Evolutionary conservation across 805 yeast genomes (phyloP), one percentile per base, ranked within the genome.

Genomic region (Kodamaea neixiangensis): DNA sequence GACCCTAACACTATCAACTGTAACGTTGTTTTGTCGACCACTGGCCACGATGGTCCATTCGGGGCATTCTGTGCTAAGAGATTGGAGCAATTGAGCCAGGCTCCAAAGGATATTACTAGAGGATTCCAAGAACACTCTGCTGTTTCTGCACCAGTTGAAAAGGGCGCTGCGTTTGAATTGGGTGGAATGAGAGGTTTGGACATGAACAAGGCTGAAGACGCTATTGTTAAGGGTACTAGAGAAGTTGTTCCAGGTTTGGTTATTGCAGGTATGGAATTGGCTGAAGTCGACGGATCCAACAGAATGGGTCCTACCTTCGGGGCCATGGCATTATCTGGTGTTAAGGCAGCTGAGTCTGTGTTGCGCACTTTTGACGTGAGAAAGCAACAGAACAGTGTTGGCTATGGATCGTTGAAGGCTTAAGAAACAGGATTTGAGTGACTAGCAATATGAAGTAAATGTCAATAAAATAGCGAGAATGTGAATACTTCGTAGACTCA

Each of bases 251-350:
- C 86, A 14, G 88, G 88, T 25, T 73, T 83, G 53, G 84, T 82
- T 53, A 85, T 87, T 46, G 79, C 81, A 10, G 92, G 93, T 60
- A 86, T 86, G 93, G 92, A 86, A 69, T 76, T 85, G 57, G 83
- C 89, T 31, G 91, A 86, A 65, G 80, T 86, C 49, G 89, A 85
- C 61, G 91, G 91, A 20, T 79, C 82, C 58, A 84, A 85, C 78
- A 80, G 93, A 71, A 86, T 86, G 91, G 92, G 92, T 21, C 92
- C 93, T 46, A 86, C 91, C 37, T 86, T 86, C 58, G 91, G 90
- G 53, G 91, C 91, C 44, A 86, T 86, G 92, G 86, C 82, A 31
- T 78, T 85, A 51, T 81, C 87, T 21, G 93, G 93, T 60, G 85
- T 86, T 58, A 85, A 85, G 70, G 91, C 92, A 40, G 92, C 91